Base-by-base conservation (phyloP, 805 yeast species). In the Saccharomyces jurei region DNA sequence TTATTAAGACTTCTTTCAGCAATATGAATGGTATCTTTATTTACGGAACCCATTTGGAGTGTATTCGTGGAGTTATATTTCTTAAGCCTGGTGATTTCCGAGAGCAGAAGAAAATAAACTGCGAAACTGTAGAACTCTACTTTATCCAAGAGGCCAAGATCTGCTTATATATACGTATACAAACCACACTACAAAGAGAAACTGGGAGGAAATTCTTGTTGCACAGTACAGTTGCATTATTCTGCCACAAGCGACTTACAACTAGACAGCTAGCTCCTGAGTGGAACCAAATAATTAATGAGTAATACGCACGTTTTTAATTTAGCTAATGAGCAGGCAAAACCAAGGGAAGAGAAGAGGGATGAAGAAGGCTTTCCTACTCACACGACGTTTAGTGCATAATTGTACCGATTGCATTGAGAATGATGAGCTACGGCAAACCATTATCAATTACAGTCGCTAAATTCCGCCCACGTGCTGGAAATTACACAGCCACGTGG, bases 1-100 rank as follows among this genome's bases (percentile, higher is more conserved):
- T 53, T 71, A 26, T 58, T 54, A 36, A 64, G 63, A 26, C 62
- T 58, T 57, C 65, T 65, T 17, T 54, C 59, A 54, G 44, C 44
- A 36, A 36, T 11, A 17, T 21, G 22, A 6, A 58, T 60, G 51
- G 57, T 66, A 26, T 57, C 60, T 49, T 46, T 50, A 29, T 26
- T 49, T 21, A 32, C 44, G 44, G 44, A 36, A 50, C 48, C 22
- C 49, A 26, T 46, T 22, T 27, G 22, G 4, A 14, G 11, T 51
- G 17, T 14, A 9, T 21, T 48, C 17, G 11, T 31, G 46, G 9
- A 8, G 49, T 22, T 46, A 14, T 46, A 13, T 46, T 46, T n/a
- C 28, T 46, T 22, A 31, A 22, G 30, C 30, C 22, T 46, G 29
- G 22, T 22, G 49, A 27, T 26, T 31, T 46, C 9, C 30, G 11